These are phyloP conservation scores for Tricholoma matsutake DNA, from an alignment of 768 basidiomycete genomes.

Conservation along the genomic window DNA sequence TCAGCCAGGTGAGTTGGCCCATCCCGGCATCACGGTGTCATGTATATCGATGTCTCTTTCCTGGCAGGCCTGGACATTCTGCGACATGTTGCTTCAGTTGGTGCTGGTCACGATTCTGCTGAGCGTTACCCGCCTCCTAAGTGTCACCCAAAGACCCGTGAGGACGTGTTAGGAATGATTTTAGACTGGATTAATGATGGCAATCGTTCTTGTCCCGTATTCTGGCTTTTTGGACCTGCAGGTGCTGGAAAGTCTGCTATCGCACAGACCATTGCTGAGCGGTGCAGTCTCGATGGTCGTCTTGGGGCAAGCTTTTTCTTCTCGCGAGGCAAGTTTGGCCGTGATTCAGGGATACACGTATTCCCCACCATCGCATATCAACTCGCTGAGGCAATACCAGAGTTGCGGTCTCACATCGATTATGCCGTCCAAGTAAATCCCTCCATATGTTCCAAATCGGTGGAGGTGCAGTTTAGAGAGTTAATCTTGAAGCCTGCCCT, in stretches of 20 bases:
- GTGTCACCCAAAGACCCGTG: constrained; percentile 2
- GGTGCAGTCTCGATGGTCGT: constrained; percentile 11
- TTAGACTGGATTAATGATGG: background rate
- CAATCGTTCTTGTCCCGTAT: background rate
- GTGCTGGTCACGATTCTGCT: constrained; percentile 1
- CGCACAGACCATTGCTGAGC: constrained; percentile 21
- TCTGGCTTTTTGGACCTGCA: constrained; percentile 10
- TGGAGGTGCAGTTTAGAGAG: background rate
- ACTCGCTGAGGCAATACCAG: constrained; percentile 12
- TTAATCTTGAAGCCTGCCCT: background rate
- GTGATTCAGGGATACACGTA: constrained; percentile 21
- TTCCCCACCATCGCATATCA: constrained; percentile 29
- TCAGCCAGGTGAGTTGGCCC: too few species aligned
- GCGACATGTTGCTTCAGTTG: background rate
- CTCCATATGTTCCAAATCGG: background rate
- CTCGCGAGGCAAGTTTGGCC: constrained; percentile 23
- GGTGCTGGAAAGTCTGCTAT: constrained; percentile 25
- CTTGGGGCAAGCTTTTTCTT: constrained; percentile 36
- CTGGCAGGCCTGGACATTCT: background rate
- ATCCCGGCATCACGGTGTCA: too few species aligned
- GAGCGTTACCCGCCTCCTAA: constrained; percentile 1
- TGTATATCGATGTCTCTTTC: too few species aligned
- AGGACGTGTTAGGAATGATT: background rate
- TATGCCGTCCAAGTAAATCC: background rate
- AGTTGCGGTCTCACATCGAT: background rate